These are phyloP conservation scores for Bretziella fagacearum DNA, from an alignment of 2,329 filamentous ascomycete genomes.

Conservation along the genomic window DNA sequence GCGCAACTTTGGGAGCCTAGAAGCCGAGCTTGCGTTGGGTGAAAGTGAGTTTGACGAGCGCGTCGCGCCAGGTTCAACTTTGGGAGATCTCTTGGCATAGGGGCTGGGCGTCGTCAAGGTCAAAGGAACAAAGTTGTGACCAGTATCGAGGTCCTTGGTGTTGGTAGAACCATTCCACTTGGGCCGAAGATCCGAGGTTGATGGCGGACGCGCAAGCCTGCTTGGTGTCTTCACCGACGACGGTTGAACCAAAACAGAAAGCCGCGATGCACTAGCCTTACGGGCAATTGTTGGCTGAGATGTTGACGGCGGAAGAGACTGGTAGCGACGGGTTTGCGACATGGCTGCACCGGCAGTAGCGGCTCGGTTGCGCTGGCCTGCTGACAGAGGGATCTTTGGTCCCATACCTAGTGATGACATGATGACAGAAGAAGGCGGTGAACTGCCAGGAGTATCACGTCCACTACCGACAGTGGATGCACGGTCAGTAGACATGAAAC, in stretches of 20 bases:
- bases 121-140: conserved; percentile 50
- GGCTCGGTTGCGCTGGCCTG: conserved; percentile 30
- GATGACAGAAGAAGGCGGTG: conserved; percentile 43
- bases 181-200: conserved; percentile 40
- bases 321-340: conserved; percentile 29
- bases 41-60: conserved; percentile 27
- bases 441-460: conserved; percentile 53
- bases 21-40: conserved; percentile 22
- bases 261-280: conserved; percentile 27
- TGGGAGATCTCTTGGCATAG: conserved; percentile 31
- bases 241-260: conserved; percentile 32
- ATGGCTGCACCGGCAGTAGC: conserved; percentile 26
- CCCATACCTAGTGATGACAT: conserved; percentile 39
- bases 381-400: conserved; percentile 28
- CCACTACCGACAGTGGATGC: conserved; percentile 49
- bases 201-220: conserved; percentile 27
- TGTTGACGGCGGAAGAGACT: conserved; percentile 31
- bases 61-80: conserved; percentile 23
- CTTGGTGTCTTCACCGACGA: conserved; percentile 32
- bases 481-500: conserved; percentile 60
- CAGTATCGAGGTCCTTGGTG: conserved; percentile 43
- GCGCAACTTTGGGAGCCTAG: conserved; percentile 33
- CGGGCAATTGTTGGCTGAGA: conserved; percentile 22
- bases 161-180: conserved; percentile 58
- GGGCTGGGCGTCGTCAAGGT: conserved; percentile 43